phyloP scores from a whole-genome alignment of 805 yeast species.

The Danielia reshetovae region DNA sequence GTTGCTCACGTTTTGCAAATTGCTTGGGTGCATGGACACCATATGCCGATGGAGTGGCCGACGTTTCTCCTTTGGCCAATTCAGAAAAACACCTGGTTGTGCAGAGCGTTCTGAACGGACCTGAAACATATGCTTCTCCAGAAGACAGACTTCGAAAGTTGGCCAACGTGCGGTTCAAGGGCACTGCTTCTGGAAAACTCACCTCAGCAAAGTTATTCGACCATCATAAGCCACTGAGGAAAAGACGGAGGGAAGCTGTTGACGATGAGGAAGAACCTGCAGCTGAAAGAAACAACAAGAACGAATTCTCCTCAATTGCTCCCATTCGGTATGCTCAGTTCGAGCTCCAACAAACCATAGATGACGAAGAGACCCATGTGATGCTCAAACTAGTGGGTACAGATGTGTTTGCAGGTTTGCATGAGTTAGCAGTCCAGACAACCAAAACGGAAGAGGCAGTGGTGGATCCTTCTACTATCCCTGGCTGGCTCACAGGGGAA shows the following conservation, averaged over 20 bases:
- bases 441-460: constrained; percentile 28
- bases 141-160: constrained; percentile 29
- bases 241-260: constrained; percentile 14
- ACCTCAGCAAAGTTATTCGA: constrained; percentile 38
- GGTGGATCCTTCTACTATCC: constrained; percentile 53
- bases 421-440: constrained; percentile 49
- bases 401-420: constrained; percentile 77
- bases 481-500: constrained; percentile 80
- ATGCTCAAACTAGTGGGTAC: constrained; percentile 50
- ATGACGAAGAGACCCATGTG: constrained; percentile 18
- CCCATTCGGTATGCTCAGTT: constrained; percentile 56
- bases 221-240: constrained; percentile 22
- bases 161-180: constrained; percentile 62
- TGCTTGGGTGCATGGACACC: constrained; percentile 71
- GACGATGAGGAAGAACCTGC: constrained; percentile 17
- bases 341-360: constrained; percentile 28
- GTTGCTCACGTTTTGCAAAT: constrained; percentile 57
- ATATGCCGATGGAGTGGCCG: constrained; percentile 66
- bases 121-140: constrained; percentile 9
- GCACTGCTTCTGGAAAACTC: constrained; percentile 38
- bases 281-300: constrained; percentile 13
- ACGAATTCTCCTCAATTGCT: constrained; percentile 48
- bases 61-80: constrained; percentile 57
- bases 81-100: constrained; percentile 39
- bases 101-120: constrained; percentile 6